Conservation (phyloP, 2,329 filamentous ascomycete species). For the Phyllosticta citriasiana region DNA sequence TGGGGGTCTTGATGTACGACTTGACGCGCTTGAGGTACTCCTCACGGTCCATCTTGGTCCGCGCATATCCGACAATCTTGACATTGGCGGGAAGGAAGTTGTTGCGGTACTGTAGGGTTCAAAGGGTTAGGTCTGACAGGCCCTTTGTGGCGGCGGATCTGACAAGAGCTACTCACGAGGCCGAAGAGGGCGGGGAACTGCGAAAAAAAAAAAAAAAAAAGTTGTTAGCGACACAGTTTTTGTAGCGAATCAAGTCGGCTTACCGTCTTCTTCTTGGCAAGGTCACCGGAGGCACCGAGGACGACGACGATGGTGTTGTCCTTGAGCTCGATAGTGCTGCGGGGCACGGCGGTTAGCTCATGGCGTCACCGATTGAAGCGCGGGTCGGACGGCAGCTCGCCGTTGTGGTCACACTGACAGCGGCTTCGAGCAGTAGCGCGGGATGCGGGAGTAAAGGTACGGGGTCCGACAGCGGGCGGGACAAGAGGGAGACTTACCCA, state of each 20-base stretch:
- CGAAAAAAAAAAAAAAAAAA: conserved; percentile 5
- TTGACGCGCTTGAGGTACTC: conserved; percentile 91
- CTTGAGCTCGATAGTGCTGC: conserved; percentile 86
- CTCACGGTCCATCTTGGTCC: conserved; percentile 97
- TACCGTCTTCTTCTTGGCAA: conserved; percentile 99
- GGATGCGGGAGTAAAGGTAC: background rate
- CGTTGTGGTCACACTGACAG: background rate
- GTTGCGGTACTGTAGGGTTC: conserved; percentile 70
- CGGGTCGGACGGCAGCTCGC: background rate
- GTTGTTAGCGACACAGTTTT: conserved; percentile 14
- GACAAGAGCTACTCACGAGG: conserved; percentile 58
- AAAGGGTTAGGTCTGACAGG: conserved; percentile 14
- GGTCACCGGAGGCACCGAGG: conserved; percentile 90
- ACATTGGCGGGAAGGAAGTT: conserved; percentile 96
- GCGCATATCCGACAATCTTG: conserved; percentile 95
- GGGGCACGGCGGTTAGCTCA: conserved; percentile 3
- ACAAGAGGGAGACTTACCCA: conserved; percentile 29
- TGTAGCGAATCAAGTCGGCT: conserved; percentile 22
- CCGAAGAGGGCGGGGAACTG: conserved; percentile 96
- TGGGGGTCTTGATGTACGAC: conserved; percentile 98
- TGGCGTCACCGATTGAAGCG: conserved; percentile 1
- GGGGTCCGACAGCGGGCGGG: background rate
- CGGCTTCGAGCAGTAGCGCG: background rate
- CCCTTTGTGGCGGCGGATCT: background rate
- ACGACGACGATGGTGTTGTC: conserved; percentile 97